Evolutionary conservation across 2,329 filamentous ascomycete genomes (phyloP).

Genomic region (Chrysoporthe austroafricana): DNA sequence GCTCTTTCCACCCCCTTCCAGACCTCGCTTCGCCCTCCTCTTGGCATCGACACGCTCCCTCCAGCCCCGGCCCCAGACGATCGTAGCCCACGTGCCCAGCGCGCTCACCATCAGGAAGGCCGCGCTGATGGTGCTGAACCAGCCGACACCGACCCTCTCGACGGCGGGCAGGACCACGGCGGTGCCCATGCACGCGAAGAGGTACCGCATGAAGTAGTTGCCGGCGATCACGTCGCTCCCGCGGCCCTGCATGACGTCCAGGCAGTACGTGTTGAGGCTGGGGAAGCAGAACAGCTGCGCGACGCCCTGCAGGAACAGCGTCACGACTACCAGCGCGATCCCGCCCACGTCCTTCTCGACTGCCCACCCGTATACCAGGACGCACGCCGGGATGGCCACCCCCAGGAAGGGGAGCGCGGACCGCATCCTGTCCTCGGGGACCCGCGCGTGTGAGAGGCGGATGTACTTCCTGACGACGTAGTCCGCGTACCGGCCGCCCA

Average conservation of each 20-base stretch:
- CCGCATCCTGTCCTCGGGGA: conserved; percentile 72
- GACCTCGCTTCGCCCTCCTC: conserved; percentile 42
- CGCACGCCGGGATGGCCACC: conserved; percentile 63
- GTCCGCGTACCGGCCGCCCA: conserved; percentile 72
- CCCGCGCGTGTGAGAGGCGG: conserved; percentile 54
- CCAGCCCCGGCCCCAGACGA: conserved; percentile 55
- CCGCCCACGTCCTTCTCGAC: conserved; percentile 45
- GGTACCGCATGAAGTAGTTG: conserved; percentile 78
- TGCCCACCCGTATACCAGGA: conserved; percentile 70
- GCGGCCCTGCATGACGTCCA: conserved; percentile 77
- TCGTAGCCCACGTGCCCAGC: conserved; percentile 50
- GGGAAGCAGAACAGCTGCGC: conserved; percentile 73
- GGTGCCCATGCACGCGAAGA: conserved; percentile 72
- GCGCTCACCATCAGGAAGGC: conserved; percentile 56
- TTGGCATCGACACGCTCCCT: conserved; percentile 56
- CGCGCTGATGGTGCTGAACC: conserved; percentile 75
- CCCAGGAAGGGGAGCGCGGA: conserved; percentile 64
- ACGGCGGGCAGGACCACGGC: conserved; percentile 75
- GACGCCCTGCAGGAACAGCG: conserved; percentile 71
- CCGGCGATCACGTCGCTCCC: conserved; percentile 77
- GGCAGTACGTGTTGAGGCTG: conserved; percentile 72
- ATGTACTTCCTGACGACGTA: conserved; percentile 66
- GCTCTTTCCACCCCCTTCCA: background rate
- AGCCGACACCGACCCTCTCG: conserved; percentile 76
- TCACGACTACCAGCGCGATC: conserved; percentile 60